A percentile compares a stretch with the other conserved stretches of the same genome.
These are phyloP conservation scores for Saturnispora dispora DNA, from an alignment of 805 yeast species.

Conservation along the genomic window DNA sequence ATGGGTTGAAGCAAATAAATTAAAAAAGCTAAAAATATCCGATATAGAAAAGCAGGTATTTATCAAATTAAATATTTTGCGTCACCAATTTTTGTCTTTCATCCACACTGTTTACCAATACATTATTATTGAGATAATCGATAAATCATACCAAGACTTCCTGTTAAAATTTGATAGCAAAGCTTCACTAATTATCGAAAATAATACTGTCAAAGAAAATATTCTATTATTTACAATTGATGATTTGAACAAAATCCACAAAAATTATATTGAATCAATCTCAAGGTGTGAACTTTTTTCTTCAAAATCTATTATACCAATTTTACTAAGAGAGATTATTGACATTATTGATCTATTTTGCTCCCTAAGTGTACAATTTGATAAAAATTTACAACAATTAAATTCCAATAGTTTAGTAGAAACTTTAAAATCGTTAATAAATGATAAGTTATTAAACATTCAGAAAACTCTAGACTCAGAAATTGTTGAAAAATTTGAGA, in stretches of 20 bases:
- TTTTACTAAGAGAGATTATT: slow-evolving; percentile 2
- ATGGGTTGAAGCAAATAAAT: slow-evolving; percentile 35
- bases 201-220: slow-evolving; percentile 11
- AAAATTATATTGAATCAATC: slow-evolving; percentile 28
- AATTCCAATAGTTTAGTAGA: slow-evolving; percentile 5
- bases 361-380: slow-evolving; percentile 1
- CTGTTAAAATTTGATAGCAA: slow-evolving; percentile 18
- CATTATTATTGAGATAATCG: slow-evolving; percentile 40
- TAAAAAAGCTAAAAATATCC: slow-evolving; percentile 20
- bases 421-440: slow-evolving; percentile 17
- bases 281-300: slow-evolving; percentile 24
- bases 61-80: slow-evolving; percentile 28
- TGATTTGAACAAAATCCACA: slow-evolving; percentile 34
- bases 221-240: slow-evolving; percentile 35
- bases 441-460: slow-evolving; percentile 28
- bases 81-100: slow-evolving; percentile 34
- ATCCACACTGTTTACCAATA: slow-evolving; percentile 33
- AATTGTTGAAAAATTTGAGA: slow-evolving; percentile 36
- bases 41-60: slow-evolving; percentile 11
- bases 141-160: slow-evolving; percentile 26
- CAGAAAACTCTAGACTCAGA: slow-evolving; percentile 32
- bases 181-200: slow-evolving; percentile 8
- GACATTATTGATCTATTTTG: slow-evolving; percentile 6
- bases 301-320: slow-evolving; percentile 16
- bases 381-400: not conserved